Base-by-base conservation (phyloP, 2,329 filamentous ascomycete species). In the Tolypocladium cylindrosporum region DNA sequence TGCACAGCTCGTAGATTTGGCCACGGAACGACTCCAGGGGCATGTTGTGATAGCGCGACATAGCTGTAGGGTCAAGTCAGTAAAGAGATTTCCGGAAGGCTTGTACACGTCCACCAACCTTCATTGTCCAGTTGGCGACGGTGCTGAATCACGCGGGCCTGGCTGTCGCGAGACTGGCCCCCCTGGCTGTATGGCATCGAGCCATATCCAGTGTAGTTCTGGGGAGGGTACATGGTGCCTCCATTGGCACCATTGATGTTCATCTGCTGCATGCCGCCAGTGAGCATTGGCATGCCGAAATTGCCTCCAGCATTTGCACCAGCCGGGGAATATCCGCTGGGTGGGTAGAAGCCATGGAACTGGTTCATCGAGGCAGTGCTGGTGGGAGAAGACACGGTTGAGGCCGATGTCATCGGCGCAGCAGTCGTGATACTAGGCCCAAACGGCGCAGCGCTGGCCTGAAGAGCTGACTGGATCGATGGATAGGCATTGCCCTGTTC, bases 1-100 rank as follows among this genome's bases (percentile, higher is more conserved):
- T 97, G 82, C 93, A 97, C 41, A 97, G 79, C 55, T 85, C 82
- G 72, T 96, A 95, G 67, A 99, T 90, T 66, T 91, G 88, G 54
- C 91, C 90, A 41, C 82, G 80, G 66, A 94, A 87, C 40, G 87
- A 83, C 69, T 96, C 90, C 27, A 97, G 79, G 16, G 90, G 85
- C 68, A 90, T 83, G 69, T 94, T 93, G 65, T 89, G 85, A 74
- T 90, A 97, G 60, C 91, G 89, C 66, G 88, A 89, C 78, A 89
- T 89, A 64, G 78, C 83, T 85, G 34, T 58, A 55, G 16, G 43
- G 19, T 11, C 48, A 24, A 27, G 41, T 77, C 65, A 77, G 74
- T 54, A 41, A 19, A 43, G n/a, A 13, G 19, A 10, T 19, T 34
- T 40, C 27, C 5, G 10, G 36, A 10, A 19, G 14, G 24, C 14